Conservation (phyloP, 306 rosid genomes). For the Vigna unguiculata region DNA sequence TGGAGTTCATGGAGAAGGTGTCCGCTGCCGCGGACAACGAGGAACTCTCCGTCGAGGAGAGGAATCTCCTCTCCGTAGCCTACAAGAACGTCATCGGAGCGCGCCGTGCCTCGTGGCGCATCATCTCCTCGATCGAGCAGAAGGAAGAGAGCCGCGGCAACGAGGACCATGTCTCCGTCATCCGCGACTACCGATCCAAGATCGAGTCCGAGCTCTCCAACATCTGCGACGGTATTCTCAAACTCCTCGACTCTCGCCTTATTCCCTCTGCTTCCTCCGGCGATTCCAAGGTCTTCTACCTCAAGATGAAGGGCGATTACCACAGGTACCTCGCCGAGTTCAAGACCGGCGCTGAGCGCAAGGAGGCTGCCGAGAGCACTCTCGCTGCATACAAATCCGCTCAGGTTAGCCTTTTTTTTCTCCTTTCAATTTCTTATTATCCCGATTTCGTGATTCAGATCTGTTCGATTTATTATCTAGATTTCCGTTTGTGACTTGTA, state of each 20-base stretch:
- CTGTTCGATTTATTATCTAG: constrained; percentile 21
- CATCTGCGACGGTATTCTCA: constrained; percentile 96
- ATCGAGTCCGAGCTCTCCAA: constrained; percentile 89
- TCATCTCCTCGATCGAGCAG: constrained; percentile 98
- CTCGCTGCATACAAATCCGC: constrained; percentile 96
- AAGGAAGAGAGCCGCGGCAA: constrained; percentile 99
- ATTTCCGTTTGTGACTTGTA: not conserved
- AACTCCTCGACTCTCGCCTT: constrained; percentile 94
- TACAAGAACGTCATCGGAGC: constrained; percentile 98
- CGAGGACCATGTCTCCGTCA: constrained; percentile 86
- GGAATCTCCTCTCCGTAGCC: constrained; percentile 94
- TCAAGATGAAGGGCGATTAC: constrained; percentile 98
- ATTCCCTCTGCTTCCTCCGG: constrained; percentile 88
- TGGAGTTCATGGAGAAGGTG: constrained; percentile 98
- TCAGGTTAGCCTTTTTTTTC: constrained; percentile 64
- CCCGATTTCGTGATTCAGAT: constrained; percentile 30
- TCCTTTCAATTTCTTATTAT: not conserved
- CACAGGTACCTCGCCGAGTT: constrained; percentile 98
- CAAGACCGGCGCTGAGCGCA: constrained; percentile 96
- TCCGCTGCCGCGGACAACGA: constrained; percentile 84
- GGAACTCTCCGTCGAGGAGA: constrained; percentile 93
- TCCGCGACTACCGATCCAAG: constrained; percentile 97
- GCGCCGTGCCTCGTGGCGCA: constrained; percentile 92
- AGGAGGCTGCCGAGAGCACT: constrained; percentile 98
- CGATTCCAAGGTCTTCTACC: constrained; percentile 96